Percentiles rank a stretch among this genome's conserved stretches.
Conservation (phyloP, 2,329 filamentous ascomycete species). For the Chaetomiaceae sp. region DNA sequence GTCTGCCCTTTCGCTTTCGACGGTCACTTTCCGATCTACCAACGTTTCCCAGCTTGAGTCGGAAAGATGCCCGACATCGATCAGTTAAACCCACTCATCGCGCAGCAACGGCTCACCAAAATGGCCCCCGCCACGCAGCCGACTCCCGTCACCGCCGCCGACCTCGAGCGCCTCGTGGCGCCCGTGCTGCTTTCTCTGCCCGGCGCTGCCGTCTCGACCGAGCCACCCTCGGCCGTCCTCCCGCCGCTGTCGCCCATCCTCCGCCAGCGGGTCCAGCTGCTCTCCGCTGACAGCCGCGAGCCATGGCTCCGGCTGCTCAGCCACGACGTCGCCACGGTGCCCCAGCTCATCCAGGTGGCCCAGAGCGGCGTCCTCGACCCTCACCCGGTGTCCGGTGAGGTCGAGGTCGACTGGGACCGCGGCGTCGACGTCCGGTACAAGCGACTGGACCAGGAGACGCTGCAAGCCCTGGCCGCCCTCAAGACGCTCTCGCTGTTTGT, state of each 20-base stretch:
- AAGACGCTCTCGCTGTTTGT: constrained; percentile 54
- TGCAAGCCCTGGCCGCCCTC: constrained; percentile 61
- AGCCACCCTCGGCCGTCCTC: constrained; percentile 51
- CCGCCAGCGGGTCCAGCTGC: constrained; percentile 58
- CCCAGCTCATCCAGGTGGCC: constrained; percentile 55
- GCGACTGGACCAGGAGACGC: constrained; percentile 67
- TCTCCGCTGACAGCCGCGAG: constrained; percentile 53
- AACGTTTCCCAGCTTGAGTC: neutral
- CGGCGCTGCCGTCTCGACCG: constrained; percentile 50
- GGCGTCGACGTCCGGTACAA: constrained; percentile 59
- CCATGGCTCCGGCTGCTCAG: constrained; percentile 69
- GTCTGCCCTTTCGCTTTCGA: too few relatives aligned
- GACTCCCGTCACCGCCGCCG: constrained; percentile 36
- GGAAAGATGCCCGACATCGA: too few relatives aligned
- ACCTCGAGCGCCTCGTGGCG: constrained; percentile 43
- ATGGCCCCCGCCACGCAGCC: constrained; percentile 16
- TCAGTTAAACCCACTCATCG: too few relatives aligned
- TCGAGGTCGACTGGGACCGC: constrained; percentile 65
- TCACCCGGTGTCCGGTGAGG: constrained; percentile 74
- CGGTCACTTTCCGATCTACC: neutral
- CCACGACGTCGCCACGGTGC: constrained; percentile 54
- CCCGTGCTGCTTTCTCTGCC: constrained; percentile 56
- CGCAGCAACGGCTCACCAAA: neutral
- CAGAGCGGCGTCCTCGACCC: constrained; percentile 62
- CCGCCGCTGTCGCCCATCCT: constrained; percentile 60